Conservation (phyloP, 1,284 basidiomycete genomes). For the Kalmanozyma brasiliensis region DNA sequence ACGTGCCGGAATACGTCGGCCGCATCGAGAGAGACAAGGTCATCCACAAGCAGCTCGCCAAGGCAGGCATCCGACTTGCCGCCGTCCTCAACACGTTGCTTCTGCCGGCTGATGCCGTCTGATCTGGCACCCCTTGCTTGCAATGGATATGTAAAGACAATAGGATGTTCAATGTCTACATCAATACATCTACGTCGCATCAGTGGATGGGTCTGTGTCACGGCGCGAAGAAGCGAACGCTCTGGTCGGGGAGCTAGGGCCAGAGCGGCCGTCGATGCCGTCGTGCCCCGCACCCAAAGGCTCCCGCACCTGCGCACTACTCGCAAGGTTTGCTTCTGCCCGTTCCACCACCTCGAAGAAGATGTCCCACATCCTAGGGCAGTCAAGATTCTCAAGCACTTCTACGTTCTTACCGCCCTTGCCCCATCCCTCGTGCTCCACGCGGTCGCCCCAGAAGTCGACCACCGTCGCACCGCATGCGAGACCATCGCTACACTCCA, state of each 20-base stretch:
- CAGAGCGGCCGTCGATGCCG: conserved; percentile 5
- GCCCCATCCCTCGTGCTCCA: conserved; percentile 51
- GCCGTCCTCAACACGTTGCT: conserved; percentile 76
- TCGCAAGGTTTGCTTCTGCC: conserved; percentile 43
- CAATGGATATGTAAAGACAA: too few relatives aligned
- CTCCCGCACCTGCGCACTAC: conserved; percentile 8
- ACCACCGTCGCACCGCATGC: conserved; percentile 59
- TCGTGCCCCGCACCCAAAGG: not conserved
- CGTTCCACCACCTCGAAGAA: conserved; percentile 55
- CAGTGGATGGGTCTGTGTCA: conserved; percentile 9
- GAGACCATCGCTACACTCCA: conserved; percentile 49
- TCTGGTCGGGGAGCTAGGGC: conserved; percentile 19
- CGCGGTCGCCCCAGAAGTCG: conserved; percentile 53
- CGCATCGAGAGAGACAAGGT: conserved; percentile 73
- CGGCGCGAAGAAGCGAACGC: conserved; percentile 17
- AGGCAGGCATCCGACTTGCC: conserved; percentile 83
- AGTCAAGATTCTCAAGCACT: conserved; percentile 57
- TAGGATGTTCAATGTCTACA: too few relatives aligned
- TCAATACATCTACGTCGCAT: not conserved
- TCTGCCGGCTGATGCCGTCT: conserved; percentile 18
- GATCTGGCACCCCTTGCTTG: too few relatives aligned
- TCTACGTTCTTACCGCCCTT: conserved; percentile 54
- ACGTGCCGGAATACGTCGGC: conserved; percentile 83
- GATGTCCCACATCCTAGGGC: conserved; percentile 52
- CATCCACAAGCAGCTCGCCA: conserved; percentile 82